Conservation (phyloP, 1,139 yeast genomes). For the Schwanniomyces etchellsii region DNA sequence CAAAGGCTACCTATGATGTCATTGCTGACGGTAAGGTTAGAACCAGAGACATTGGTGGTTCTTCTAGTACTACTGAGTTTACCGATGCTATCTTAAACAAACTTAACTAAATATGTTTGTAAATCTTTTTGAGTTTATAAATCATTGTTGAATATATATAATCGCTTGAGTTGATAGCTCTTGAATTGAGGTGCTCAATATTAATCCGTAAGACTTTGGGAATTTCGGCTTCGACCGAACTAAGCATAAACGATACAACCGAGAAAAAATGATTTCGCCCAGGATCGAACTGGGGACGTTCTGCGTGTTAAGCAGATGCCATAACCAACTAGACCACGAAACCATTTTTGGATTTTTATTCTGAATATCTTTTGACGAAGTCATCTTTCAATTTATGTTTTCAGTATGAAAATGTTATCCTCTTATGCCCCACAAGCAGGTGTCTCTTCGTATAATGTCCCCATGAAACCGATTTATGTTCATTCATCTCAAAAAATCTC, state of each 20-base stretch:
- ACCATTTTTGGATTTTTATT: slow-evolving; percentile 24
- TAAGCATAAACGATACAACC: neutral
- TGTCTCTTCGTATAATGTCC: too few species aligned
- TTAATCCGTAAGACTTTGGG: too few species aligned
- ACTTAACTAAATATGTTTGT: slow-evolving; percentile 26
- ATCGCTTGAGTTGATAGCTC: slow-evolving; percentile 1
- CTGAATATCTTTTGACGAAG: too few species aligned
- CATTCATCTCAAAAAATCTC: too few species aligned
- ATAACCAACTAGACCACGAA: slow-evolving; percentile 96
- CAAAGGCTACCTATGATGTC: slow-evolving; percentile 84
- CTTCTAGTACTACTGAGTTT: slow-evolving; percentile 85
- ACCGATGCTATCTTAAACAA: slow-evolving; percentile 76
- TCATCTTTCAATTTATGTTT: too few species aligned
- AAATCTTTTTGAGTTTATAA: slow-evolving; percentile 1
- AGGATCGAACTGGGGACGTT: slow-evolving; percentile 99
- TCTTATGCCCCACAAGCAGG: too few species aligned
- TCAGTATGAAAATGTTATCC: too few species aligned
- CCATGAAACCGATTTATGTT: too few species aligned
- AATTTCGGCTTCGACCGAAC: neutral
- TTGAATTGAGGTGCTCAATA: too few species aligned
- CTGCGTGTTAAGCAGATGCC: slow-evolving; percentile 99
- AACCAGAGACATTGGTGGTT: slow-evolving; percentile 88
- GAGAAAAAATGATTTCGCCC: slow-evolving; percentile 59
- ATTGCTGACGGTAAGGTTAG: slow-evolving; percentile 78
- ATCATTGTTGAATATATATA: slow-evolving; percentile 3